Conservation (phyloP, 2,329 filamentous ascomycete genomes). For the Fusarium equiseti region DNA sequence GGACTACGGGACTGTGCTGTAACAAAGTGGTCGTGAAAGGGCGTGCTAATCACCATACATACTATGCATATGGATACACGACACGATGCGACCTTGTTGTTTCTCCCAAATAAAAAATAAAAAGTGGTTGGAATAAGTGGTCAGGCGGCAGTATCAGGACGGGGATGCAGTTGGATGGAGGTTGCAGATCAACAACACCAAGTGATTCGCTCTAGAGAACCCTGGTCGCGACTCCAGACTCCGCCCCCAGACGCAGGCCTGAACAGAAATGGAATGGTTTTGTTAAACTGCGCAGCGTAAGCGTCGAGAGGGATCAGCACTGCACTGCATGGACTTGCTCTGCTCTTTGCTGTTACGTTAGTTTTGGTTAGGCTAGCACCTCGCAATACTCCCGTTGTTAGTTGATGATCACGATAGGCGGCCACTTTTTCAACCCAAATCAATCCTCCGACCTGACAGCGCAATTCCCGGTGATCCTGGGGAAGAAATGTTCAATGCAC, state of each 20-base stretch:
- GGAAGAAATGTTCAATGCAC: conserved; percentile 31
- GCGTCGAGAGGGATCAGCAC: conserved; percentile 28
- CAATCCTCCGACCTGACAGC: conserved; percentile 10
- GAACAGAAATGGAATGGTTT: conserved; percentile 40
- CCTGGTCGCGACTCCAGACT: conserved; percentile 12
- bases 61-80: background rate
- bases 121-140: conserved; percentile 44
- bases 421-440: conserved; percentile 16
- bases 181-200: conserved; percentile 24
- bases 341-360: background rate
- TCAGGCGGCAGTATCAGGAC: conserved; percentile 46
- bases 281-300: conserved; percentile 14
- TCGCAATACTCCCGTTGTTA: background rate
- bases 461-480: conserved; percentile 32
- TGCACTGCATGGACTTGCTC: conserved; percentile 28
- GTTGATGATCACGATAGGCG: conserved; percentile 38
- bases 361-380: background rate
- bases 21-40: conserved; percentile 25
- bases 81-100: conserved; percentile 30
- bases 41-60: background rate
- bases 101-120: conserved; percentile 9
- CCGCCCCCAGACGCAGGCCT: conserved; percentile 40
- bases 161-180: conserved; percentile 40
- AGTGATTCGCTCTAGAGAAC: conserved; percentile 38
- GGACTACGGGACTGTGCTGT: background rate